Percentiles rank a stretch among this genome's conserved stretches.
Conservation (phyloP, 2,329 filamentous ascomycete species). For the Ophiosphaerella korrae region DNA sequence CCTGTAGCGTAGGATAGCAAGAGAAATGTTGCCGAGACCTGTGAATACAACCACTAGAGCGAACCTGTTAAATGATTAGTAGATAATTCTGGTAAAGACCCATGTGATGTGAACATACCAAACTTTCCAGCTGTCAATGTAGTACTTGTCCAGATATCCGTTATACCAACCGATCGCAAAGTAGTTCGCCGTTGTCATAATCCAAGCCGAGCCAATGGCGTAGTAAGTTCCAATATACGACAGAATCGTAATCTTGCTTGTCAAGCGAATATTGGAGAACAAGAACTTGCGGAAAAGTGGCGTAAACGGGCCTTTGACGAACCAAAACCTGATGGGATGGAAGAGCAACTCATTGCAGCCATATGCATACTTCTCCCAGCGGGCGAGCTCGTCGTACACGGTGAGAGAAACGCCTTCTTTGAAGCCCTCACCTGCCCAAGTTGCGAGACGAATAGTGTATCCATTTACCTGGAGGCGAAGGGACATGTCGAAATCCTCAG, state of each 20-base stretch:
- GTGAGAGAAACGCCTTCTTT: constrained; percentile 76
- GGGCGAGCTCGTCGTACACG: constrained; percentile 72
- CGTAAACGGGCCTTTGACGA: constrained; percentile 67
- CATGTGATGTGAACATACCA: constrained; percentile 41
- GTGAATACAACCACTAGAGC: constrained; percentile 69
- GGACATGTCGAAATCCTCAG: constrained; percentile 78
- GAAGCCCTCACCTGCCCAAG: constrained; percentile 72
- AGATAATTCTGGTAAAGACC: neutral
- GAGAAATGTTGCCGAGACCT: constrained; percentile 63
- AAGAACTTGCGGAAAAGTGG: constrained; percentile 67
- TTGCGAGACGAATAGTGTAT: constrained; percentile 70
- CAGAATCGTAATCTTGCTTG: constrained; percentile 73
- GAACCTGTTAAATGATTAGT: constrained; percentile 38
- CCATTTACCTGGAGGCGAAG: constrained; percentile 73
- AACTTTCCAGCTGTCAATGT: constrained; percentile 74
- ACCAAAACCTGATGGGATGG: constrained; percentile 68
- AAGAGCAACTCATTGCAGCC: constrained; percentile 76
- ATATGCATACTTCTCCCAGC: constrained; percentile 75
- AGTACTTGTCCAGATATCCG: constrained; percentile 78
- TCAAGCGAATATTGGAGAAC: constrained; percentile 64
- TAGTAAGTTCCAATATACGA: constrained; percentile 75
- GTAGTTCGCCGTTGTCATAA: constrained; percentile 71
- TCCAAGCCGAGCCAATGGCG: constrained; percentile 69
- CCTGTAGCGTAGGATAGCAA: constrained; percentile 68
- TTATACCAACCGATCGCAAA: constrained; percentile 74